Conservation (phyloP, 108 stramenopile species). For the Poteriospumella lacustris region DNA sequence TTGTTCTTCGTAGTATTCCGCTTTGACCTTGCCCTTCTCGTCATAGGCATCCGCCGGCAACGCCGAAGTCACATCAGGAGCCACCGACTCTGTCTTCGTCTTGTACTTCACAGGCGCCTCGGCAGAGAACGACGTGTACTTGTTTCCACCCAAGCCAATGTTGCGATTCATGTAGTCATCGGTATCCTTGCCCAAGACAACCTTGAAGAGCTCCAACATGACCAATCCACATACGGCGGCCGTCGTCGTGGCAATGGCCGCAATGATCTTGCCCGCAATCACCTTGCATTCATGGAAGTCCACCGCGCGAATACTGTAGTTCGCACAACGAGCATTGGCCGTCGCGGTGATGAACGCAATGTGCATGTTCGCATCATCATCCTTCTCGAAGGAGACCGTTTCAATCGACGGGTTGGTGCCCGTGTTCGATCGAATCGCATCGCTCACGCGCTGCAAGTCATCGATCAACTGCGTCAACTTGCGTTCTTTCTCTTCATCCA, state of each 20-base stretch:
- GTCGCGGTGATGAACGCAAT: conserved; percentile 62
- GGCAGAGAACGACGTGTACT: neutral
- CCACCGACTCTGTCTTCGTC: neutral
- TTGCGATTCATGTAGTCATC: conserved; percentile 15
- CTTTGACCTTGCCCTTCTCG: neutral
- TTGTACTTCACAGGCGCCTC: neutral
- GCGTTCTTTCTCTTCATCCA: too few relatives aligned
- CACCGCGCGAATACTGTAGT: conserved; percentile 49
- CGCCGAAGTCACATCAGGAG: neutral
- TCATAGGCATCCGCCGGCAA: conserved; percentile 14
- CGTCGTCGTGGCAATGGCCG: conserved; percentile 62
- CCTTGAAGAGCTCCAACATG: conserved; percentile 61
- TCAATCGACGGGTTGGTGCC: conserved; percentile 22
- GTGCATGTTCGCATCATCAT: conserved; percentile 55
- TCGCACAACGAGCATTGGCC: conserved; percentile 38
- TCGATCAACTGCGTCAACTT: conserved; percentile 5
- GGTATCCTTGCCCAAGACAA: conserved; percentile 29
- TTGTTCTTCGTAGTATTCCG: neutral
- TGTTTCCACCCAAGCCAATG: neutral
- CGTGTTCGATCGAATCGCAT: neutral
- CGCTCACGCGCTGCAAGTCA: neutral
- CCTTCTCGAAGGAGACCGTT: conserved; percentile 59
- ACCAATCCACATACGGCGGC: conserved; percentile 59
- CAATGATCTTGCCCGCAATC: conserved; percentile 65
- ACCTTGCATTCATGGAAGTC: conserved; percentile 57